Conservation (phyloP, 1,284 basidiomycete species). For the Cystobasidium pallidum region DNA sequence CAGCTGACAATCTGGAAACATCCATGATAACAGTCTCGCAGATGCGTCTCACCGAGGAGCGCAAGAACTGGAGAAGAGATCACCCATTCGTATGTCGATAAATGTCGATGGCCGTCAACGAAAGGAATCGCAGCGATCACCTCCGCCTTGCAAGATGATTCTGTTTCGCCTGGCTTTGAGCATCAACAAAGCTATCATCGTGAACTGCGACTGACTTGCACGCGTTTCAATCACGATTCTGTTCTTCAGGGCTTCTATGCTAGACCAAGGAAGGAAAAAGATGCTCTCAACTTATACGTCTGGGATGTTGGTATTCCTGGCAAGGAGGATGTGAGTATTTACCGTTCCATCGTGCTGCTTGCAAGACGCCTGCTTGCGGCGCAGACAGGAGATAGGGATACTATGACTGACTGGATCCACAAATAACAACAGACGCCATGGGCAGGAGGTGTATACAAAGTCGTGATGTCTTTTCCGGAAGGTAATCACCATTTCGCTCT, state of each 20-base stretch:
- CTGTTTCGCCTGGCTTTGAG: no score
- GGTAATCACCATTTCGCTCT: constrained; percentile 63
- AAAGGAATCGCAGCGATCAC: no score
- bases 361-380: not conserved
- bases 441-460: constrained; percentile 93
- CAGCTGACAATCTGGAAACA: constrained; percentile 4
- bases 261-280: constrained; percentile 73
- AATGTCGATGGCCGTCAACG: no score
- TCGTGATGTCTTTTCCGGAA: constrained; percentile 92
- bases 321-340: constrained; percentile 55
- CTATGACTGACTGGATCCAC: no score
- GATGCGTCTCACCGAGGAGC: constrained; percentile 87
- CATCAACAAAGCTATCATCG: not conserved
- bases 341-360: not conserved
- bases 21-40: constrained; percentile 55
- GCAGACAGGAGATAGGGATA: no score
- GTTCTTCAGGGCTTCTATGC: constrained; percentile 89
- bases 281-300: constrained; percentile 85
- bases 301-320: constrained; percentile 83
- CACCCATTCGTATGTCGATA: constrained; percentile 97
- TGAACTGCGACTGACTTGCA: constrained; percentile 4
- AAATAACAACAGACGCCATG: constrained; percentile 75
- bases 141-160: no score
- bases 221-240: constrained; percentile 10
- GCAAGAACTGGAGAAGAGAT: constrained; percentile 99